Evolutionary conservation across 345 rosid species (phyloP), one percentile per base, ranked within the genome.

Genomic region (Brassica napus): DNA sequence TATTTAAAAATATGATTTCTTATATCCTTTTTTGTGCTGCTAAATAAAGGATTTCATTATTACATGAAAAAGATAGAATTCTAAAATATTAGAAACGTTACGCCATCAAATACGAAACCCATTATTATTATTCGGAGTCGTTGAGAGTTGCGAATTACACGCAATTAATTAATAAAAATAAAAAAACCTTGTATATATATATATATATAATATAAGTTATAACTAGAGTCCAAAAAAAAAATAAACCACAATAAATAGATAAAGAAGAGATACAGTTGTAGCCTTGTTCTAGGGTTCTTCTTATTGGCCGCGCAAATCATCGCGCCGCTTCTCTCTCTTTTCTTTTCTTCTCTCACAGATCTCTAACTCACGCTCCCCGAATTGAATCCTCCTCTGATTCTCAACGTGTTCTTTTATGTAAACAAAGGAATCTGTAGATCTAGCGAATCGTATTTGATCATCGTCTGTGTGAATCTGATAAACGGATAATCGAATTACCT

Each of bases 401-500:
- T 52, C 42, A 4, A 58, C 62, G 6, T 44, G 59, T 23, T 37
- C 1, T 16, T 16, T n/a, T 37, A 37, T 10, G 26, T 5, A 4
- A 60, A 44, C 4, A 11, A 8, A 31, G 9, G 11, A 68, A 73
- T 62, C 65, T 68, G 14, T 68, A 79, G 70, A 73, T 80, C 67
- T 76, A 59, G 34, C 58, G 14, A 12, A 59, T 73, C 69, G 31
- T 39, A 62, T 69, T 37, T 74, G 61, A n/a, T 49, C 57, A 49
- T 67, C 31, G 34, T 6, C 9, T 30, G 6, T 57, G 8, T 71
- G 28, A 72, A 68, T 80, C 79, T 74, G 71, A 63, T 69, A 34
- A 73, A 39, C 76, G 39, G 39, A 65, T 71, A 3, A 60, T 65
- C 64, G 65, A 32, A 68, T 65, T 57, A 61, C 15, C 28, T 34